These are phyloP conservation scores for Thielaviopsis musarum DNA, from an alignment of 2,329 filamentous ascomycete species.

Conservation along the genomic window DNA sequence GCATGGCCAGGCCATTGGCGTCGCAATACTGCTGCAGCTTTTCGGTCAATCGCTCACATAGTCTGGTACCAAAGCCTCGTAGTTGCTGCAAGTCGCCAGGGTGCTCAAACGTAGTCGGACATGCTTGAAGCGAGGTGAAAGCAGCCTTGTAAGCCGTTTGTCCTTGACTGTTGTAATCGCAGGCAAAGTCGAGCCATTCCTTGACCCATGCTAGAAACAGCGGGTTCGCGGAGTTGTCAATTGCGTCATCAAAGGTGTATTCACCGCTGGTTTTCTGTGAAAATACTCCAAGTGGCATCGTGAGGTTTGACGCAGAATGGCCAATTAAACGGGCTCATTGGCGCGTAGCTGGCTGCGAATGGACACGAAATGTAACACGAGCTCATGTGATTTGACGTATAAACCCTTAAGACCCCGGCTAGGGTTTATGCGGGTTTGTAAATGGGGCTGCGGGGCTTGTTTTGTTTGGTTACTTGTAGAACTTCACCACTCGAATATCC, in stretches of 20 bases:
- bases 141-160: not conserved
- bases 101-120: not conserved
- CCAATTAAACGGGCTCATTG: too few species aligned
- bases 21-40: not conserved
- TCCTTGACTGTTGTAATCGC: not conserved
- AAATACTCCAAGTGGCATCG: not conserved
- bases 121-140: not conserved
- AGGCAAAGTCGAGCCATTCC: not conserved
- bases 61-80: not conserved
- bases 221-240: not conserved
- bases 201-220: not conserved
- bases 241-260: not conserved
- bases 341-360: too few species aligned
- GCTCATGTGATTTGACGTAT: too few species aligned
- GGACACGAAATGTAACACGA: too few species aligned
- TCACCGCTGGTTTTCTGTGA: not conserved
- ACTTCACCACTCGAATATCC: too few species aligned
- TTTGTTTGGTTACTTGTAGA: too few species aligned
- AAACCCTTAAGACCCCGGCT: too few species aligned
- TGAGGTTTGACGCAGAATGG: too few species aligned
- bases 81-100: not conserved
- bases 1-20: not conserved
- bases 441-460: too few species aligned
- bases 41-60: not conserved
- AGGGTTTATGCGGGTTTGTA: too few species aligned